Conservation (phyloP, 1,139 yeast species). For the Geotrichum cucujoidarum region DNA sequence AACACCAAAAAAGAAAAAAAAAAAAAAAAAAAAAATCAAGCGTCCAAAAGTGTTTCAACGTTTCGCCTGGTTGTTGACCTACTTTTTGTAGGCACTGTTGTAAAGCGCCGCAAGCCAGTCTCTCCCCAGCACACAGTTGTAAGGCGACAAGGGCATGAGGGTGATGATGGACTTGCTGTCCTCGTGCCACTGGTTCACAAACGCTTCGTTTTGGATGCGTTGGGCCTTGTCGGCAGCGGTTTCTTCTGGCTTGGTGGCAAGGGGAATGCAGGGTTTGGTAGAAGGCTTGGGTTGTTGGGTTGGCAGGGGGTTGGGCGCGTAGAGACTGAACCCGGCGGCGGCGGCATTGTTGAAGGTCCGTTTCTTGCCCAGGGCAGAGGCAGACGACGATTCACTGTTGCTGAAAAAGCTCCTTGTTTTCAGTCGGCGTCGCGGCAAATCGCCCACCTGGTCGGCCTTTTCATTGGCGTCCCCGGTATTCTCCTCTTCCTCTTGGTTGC, state of each 20-base stretch:
- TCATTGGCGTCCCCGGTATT: not conserved
- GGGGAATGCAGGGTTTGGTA: not conserved
- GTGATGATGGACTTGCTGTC: slow-evolving; percentile 9
- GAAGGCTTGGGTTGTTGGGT: not conserved
- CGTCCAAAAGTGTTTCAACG: not conserved
- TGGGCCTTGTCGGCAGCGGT: not conserved
- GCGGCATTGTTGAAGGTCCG: not conserved
- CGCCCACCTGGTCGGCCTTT: no score
- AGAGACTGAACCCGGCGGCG: not conserved
- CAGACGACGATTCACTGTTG: not conserved
- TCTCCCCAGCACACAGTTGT: slow-evolving; percentile 6
- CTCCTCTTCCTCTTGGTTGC: not conserved
- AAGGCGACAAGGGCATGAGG: slow-evolving; percentile 2
- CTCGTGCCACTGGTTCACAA: slow-evolving; percentile 5
- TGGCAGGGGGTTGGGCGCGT: not conserved
- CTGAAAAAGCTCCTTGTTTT: not conserved
- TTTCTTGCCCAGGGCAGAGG: not conserved
- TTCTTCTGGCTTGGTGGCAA: not conserved
- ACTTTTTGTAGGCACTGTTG: not conserved
- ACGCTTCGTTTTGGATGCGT: not conserved
- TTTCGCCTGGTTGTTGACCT: no score
- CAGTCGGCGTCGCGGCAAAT: no score
- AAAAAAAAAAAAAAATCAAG: slow-evolving; percentile 1
- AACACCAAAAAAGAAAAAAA: not conserved
- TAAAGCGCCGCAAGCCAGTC: slow-evolving; percentile 9